These are phyloP conservation scores for Talaromyces marneffei DNA, from an alignment of 2,329 filamentous ascomycete species.

Conservation along the genomic window DNA sequence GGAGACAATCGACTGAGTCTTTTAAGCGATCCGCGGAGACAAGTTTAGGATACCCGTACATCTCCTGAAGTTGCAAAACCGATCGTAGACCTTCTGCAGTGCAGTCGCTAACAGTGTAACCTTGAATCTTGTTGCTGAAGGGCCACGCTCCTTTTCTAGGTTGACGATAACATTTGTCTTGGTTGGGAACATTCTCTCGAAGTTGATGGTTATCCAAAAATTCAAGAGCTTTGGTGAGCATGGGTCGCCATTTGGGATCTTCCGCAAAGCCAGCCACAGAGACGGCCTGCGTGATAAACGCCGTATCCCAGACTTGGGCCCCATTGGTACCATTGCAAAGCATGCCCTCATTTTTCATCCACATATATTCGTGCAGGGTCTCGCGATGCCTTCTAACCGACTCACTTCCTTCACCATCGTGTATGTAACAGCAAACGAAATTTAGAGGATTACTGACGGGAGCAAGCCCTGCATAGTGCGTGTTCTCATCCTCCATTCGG, in stretches of 20 bases:
- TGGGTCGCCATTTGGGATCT: constrained; percentile 70
- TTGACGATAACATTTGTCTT: constrained; percentile 79
- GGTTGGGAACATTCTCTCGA: constrained; percentile 70
- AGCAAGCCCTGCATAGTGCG: constrained; percentile 76
- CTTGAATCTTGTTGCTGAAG: constrained; percentile 87
- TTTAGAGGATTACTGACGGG: constrained; percentile 92
- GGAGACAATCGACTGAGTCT: constrained; percentile 81
- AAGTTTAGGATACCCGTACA: constrained; percentile 65
- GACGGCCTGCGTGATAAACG: constrained; percentile 78
- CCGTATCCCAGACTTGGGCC: constrained; percentile 96
- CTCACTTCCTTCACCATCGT: constrained; percentile 68
- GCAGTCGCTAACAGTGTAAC: constrained; percentile 93
- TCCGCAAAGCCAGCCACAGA: constrained; percentile 73
- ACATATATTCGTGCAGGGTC: constrained; percentile 77
- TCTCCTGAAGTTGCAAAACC: constrained; percentile 75
- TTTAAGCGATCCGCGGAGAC: constrained; percentile 73
- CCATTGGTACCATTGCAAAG: constrained; percentile 94
- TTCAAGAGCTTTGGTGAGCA: constrained; percentile 73
- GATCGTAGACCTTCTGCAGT: constrained; percentile 86
- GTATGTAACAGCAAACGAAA: constrained; percentile 75
- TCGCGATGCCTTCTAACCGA: constrained; percentile 73
- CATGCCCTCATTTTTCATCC: constrained; percentile 90
- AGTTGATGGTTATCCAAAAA: constrained; percentile 93
- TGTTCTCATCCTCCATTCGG: constrained; percentile 88
- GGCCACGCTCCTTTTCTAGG: constrained; percentile 90